These are phyloP conservation scores for Salix exigua DNA, from an alignment of 345 rosid species.

Conservation along the genomic window DNA sequence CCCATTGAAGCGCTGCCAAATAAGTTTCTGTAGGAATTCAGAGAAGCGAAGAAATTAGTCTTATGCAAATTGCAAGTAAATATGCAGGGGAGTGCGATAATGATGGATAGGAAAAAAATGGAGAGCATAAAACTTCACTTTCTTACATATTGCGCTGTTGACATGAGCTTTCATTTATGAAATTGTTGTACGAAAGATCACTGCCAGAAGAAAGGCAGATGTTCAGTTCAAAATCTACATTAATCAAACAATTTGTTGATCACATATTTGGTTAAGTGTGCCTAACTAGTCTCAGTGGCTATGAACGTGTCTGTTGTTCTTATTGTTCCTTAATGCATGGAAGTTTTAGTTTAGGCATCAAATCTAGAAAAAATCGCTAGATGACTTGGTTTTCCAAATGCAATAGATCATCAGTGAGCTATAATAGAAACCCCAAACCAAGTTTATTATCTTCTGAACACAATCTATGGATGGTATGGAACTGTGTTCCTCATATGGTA, in stretches of 20 bases:
- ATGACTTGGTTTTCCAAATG: too few species aligned
- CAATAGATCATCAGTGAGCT: too few species aligned
- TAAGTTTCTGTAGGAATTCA: slow-evolving; percentile 30
- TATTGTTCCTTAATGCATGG: neutral
- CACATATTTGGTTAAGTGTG: slow-evolving; percentile 38
- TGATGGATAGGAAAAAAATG: neutral
- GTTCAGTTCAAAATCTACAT: too few species aligned
- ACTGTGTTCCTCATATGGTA: too few species aligned
- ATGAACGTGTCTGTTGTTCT: neutral
- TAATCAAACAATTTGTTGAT: slow-evolving; percentile 9
- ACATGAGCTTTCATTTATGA: slow-evolving; percentile 5
- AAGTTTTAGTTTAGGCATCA: too few species aligned
- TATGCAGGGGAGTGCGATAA: neutral
- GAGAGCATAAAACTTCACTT: neutral
- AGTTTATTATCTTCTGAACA: too few species aligned
- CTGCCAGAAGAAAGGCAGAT: neutral
- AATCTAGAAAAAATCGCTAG: too few species aligned
- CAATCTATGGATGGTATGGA: too few species aligned
- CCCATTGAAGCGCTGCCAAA: slow-evolving; percentile 29
- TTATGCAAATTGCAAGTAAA: neutral
- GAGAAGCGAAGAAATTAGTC: neutral
- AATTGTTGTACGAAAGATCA: slow-evolving; percentile 4
- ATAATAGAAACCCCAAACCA: too few species aligned
- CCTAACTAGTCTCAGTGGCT: neutral
- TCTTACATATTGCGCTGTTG: slow-evolving; percentile 20